Conservation (phyloP, 73 alveolate genomes). For the Effrenium voratum region DNA sequence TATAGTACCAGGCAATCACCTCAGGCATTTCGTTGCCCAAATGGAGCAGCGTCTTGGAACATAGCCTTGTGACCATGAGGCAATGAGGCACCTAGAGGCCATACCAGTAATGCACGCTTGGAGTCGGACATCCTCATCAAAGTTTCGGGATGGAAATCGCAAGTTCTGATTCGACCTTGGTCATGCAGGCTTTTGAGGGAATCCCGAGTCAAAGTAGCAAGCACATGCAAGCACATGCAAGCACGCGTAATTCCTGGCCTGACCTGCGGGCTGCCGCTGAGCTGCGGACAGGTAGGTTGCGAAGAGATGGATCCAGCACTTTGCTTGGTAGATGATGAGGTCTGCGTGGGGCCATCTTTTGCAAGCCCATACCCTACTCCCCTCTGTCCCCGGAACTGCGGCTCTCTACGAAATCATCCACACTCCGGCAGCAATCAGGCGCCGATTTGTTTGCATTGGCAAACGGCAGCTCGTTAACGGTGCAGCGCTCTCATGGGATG, state of each 20-base stretch:
- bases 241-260: too few relatives aligned
- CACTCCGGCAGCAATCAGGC: too few relatives aligned
- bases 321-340: neutral
- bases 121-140: slow-evolving; percentile 36
- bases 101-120: neutral
- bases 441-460: too few relatives aligned
- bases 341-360: slow-evolving; percentile 47
- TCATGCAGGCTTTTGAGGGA: too few relatives aligned
- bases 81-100: neutral
- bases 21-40: neutral
- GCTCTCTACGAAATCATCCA: too few relatives aligned
- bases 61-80: neutral
- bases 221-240: too few relatives aligned
- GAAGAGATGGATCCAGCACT: slow-evolving; percentile 8
- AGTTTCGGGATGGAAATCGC: slow-evolving; percentile 56
- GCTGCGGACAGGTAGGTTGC: neutral
- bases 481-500: too few relatives aligned
- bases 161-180: neutral
- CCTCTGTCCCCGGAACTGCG: too few relatives aligned
- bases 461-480: too few relatives aligned
- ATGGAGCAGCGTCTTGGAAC: neutral
- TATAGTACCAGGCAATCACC: slow-evolving; percentile 46
- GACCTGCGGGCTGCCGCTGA: too few relatives aligned
- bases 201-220: too few relatives aligned
- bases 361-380: too few relatives aligned